phyloP scores from a whole-genome alignment of 371 early-diverging fungal genomes.

The Neoconidiobolus thromboides region DNA sequence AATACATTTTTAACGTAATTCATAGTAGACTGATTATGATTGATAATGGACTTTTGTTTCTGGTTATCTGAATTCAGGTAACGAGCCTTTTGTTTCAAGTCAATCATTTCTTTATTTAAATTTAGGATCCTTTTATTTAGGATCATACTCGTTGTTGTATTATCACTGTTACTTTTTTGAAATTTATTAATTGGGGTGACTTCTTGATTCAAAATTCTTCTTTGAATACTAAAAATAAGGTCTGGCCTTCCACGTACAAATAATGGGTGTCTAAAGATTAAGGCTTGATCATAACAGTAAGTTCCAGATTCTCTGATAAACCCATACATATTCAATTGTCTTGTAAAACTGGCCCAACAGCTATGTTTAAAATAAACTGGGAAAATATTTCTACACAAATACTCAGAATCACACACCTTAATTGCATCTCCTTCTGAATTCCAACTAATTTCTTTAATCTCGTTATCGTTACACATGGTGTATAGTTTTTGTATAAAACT shows the following conservation, averaged over 20 bases:
- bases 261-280: not conserved
- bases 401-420: not conserved
- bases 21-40: too few relatives aligned
- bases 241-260: not conserved
- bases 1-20: too few relatives aligned
- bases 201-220: not conserved
- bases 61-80: too few relatives aligned
- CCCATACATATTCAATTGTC: constrained; percentile 89
- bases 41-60: too few relatives aligned
- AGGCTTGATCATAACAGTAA: not conserved
- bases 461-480: not conserved
- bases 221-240: not conserved
- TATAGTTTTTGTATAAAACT: not conserved
- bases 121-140: too few relatives aligned
- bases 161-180: too few relatives aligned
- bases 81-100: too few relatives aligned
- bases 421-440: not conserved
- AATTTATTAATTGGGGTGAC: too few relatives aligned
- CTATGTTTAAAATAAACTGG: constrained; percentile 81
- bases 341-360: constrained; percentile 82
- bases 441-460: not conserved
- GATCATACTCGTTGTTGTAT: too few relatives aligned
- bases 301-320: constrained; percentile 18
- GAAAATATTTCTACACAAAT: constrained; percentile 18
- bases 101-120: too few relatives aligned